Evolutionary conservation across 2,329 filamentous ascomycete species (phyloP).

Genomic region (Botryosphaeria dothidea): DNA sequence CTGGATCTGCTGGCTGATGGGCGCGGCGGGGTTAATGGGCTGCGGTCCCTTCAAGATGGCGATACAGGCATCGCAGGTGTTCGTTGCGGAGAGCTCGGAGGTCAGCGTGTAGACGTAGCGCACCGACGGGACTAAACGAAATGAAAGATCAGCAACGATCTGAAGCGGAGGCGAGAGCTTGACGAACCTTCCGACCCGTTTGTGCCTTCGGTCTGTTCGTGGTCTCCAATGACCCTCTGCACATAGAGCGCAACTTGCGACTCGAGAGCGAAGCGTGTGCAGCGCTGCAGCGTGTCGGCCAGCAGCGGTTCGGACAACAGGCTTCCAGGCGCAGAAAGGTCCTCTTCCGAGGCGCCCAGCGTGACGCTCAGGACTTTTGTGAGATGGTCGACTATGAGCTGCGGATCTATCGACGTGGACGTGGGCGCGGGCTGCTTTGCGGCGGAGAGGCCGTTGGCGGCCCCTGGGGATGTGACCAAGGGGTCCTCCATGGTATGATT

Average conservation of each 20-base stretch:
- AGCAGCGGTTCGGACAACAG: conserved; percentile 73
- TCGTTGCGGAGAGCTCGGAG: conserved; percentile 75
- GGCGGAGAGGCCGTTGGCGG: conserved; percentile 38
- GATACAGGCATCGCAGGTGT: conserved; percentile 81
- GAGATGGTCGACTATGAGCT: conserved; percentile 51
- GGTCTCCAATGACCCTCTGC: conserved; percentile 65
- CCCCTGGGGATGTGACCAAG: conserved; percentile 37
- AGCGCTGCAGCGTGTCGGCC: conserved; percentile 81
- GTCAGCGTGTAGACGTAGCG: conserved; percentile 77
- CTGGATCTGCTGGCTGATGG: conserved; percentile 85
- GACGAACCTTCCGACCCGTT: conserved; percentile 34
- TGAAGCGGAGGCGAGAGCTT: conserved; percentile 38
- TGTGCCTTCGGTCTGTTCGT: conserved; percentile 29
- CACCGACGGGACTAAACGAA: conserved; percentile 17
- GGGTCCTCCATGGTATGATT: conserved; percentile 42
- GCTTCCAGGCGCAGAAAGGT: conserved; percentile 80
- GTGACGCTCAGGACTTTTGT: conserved; percentile 50
- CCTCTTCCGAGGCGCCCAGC: conserved; percentile 60
- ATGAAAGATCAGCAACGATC: conserved; percentile 32
- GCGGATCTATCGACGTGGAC: conserved; percentile 46
- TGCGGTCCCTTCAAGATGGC: conserved; percentile 87
- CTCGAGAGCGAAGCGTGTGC: conserved; percentile 86
- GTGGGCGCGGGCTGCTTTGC: conserved; percentile 31
- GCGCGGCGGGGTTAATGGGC: conserved; percentile 79
- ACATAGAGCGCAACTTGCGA: conserved; percentile 86